A percentile compares a stretch with the other conserved stretches of the same genome.
phyloP scores from a whole-genome alignment of 441 rosid species.

The Adansonia grandidieri region DNA sequence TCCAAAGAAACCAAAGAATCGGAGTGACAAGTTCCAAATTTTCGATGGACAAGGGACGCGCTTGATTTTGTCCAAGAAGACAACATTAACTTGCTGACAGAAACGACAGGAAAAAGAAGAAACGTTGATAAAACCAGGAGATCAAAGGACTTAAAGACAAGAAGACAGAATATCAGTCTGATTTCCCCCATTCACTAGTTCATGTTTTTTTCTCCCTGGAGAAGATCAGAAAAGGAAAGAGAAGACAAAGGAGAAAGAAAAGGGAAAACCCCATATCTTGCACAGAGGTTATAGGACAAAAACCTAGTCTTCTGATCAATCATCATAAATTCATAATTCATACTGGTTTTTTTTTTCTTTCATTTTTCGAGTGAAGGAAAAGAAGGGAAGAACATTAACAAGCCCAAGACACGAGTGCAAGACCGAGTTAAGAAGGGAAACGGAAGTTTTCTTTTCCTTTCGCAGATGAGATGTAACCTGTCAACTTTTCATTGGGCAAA shows the following conservation, averaged over 20 bases:
- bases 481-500: constrained; percentile 30
- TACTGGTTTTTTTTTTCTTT: constrained; percentile 1
- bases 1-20: background rate
- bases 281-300: constrained; percentile 30
- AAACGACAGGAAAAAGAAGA: constrained; percentile 16
- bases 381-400: constrained; percentile 18
- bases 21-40: no score
- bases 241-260: background rate
- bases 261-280: constrained; percentile 15
- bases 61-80: no score
- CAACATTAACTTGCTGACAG: background rate
- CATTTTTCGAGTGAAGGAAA: constrained; percentile 22
- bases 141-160: constrained; percentile 36
- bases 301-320: constrained; percentile 26
- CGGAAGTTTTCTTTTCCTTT: background rate
- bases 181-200: background rate
- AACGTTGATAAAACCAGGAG: constrained; percentile 39
- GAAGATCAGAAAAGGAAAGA: background rate
- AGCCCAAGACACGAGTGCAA: background rate
- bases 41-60: background rate
- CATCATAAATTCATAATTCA: background rate
- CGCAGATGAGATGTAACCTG: constrained; percentile 41
- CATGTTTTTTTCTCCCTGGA: constrained; percentile 3
- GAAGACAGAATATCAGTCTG: constrained; percentile 17
- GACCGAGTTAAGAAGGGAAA: constrained; percentile 3